These are phyloP conservation scores for Colletotrichum theobromicola DNA, from an alignment of 2,329 filamentous ascomycete genomes.

Conservation along the genomic window DNA sequence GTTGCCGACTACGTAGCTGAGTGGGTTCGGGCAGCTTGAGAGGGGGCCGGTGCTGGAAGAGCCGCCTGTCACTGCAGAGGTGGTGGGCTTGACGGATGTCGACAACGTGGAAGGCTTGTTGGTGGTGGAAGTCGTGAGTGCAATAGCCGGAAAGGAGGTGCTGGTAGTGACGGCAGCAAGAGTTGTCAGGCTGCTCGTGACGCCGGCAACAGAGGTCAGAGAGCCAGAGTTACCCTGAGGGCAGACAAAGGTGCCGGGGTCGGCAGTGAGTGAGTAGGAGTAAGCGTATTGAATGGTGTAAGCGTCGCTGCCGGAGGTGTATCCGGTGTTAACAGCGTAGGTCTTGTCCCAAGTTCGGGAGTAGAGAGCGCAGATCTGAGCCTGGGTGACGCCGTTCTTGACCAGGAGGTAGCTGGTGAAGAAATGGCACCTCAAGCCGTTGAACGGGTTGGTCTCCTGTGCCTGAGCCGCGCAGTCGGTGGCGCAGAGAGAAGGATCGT, in stretches of 20 bases:
- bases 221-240: neutral
- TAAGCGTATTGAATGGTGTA: conserved; percentile 6
- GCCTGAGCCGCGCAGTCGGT: neutral
- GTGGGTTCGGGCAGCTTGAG: neutral
- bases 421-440: neutral
- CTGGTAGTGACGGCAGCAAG: neutral
- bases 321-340: neutral
- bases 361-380: conserved; percentile 5
- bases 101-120: neutral
- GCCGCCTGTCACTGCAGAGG: neutral
- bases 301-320: neutral
- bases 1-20: neutral
- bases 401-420: neutral
- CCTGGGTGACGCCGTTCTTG: conserved; percentile 3
- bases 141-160: neutral
- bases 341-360: neutral
- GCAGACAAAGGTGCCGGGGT: neutral
- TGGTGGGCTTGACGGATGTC: neutral
- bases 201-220: neutral
- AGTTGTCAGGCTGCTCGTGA: neutral
- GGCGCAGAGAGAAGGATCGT: conserved; percentile 2
- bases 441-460: neutral
- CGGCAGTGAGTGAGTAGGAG: neutral
- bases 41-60: neutral
- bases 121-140: neutral